A percentile compares a stretch with the other conserved stretches of the same genome.
Conservation (phyloP, 805 yeast species). For the Clavispora asparagi region DNA sequence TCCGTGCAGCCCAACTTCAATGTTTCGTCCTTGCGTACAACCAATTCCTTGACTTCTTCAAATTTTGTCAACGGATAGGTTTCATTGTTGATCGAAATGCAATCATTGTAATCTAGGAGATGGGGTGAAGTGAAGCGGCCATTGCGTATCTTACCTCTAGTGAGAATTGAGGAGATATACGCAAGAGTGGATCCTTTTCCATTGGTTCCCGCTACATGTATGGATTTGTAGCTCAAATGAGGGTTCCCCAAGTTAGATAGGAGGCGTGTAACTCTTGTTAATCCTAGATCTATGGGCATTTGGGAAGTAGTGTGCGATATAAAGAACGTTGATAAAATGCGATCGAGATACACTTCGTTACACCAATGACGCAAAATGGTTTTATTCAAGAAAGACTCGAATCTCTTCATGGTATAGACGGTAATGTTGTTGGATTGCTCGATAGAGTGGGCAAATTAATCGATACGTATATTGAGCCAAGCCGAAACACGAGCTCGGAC, state of each 20-base stretch:
- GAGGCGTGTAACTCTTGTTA: conserved; percentile 28
- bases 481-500: conserved; percentile 18
- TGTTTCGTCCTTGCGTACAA: conserved; percentile 35
- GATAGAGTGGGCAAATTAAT: conserved; percentile 46
- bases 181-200: conserved; percentile 95
- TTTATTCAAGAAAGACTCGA: conserved; percentile 50
- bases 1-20: conserved; percentile 67
- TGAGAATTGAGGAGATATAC: conserved; percentile 63
- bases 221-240: conserved; percentile 53
- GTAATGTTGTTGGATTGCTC: conserved; percentile 46
- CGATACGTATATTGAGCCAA: conserved; percentile 32
- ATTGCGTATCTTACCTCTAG: conserved; percentile 41
- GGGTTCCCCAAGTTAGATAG: conserved; percentile 59
- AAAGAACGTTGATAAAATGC: background rate
- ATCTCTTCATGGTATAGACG: conserved; percentile 47
- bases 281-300: conserved; percentile 38
- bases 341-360: background rate
- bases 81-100: conserved; percentile 59
- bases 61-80: conserved; percentile 50
- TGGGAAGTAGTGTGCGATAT: conserved; percentile 3
- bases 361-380: conserved; percentile 4
- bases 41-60: conserved; percentile 35
- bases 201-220: conserved; percentile 96
- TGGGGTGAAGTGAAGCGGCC: conserved; percentile 94
- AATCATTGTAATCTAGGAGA: conserved; percentile 65